phyloP scores from a whole-genome alignment of 2,329 filamentous ascomycete genomes.

The Sarocladium oryzae region DNA sequence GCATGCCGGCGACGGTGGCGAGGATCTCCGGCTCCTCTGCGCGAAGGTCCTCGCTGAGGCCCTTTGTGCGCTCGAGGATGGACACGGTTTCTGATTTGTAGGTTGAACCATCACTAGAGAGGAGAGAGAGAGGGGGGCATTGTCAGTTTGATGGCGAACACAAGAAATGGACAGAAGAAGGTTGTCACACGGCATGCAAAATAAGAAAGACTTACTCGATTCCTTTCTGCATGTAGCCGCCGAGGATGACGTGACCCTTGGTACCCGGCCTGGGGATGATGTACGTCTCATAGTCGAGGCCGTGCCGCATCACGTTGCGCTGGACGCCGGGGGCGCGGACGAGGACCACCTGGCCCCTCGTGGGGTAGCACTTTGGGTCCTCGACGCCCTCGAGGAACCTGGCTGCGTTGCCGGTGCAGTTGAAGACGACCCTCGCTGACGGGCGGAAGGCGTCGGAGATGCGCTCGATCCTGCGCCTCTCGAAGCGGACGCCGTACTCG shows the following conservation, averaged over 20 bases:
- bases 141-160: too few species aligned
- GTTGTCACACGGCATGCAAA: too few species aligned
- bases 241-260: constrained; percentile 27
- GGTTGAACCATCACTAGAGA: constrained; percentile 24
- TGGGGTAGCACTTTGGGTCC: constrained; percentile 33
- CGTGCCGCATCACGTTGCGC: constrained; percentile 31
- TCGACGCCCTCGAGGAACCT: constrained; percentile 26
- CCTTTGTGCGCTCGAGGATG: constrained; percentile 28
- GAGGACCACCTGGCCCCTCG: constrained; percentile 32
- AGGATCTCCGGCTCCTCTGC: constrained; percentile 21
- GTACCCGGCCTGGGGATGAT: constrained; percentile 26
- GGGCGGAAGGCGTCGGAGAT: constrained; percentile 17
- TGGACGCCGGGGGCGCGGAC: constrained; percentile 24
- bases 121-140: too few species aligned
- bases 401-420: constrained; percentile 29
- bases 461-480: constrained; percentile 17
- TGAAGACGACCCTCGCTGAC: constrained; percentile 25
- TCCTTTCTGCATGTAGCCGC: constrained; percentile 33
- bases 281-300: constrained; percentile 27
- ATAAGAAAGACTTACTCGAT: constrained; percentile 19
- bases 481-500: constrained; percentile 19
- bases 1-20: constrained; percentile 24
- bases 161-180: too few species aligned
- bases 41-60: constrained; percentile 24
- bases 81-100: constrained; percentile 30